Conservation (phyloP, 75 land plant genomes). For the Cupressus sempervirens region DNA sequence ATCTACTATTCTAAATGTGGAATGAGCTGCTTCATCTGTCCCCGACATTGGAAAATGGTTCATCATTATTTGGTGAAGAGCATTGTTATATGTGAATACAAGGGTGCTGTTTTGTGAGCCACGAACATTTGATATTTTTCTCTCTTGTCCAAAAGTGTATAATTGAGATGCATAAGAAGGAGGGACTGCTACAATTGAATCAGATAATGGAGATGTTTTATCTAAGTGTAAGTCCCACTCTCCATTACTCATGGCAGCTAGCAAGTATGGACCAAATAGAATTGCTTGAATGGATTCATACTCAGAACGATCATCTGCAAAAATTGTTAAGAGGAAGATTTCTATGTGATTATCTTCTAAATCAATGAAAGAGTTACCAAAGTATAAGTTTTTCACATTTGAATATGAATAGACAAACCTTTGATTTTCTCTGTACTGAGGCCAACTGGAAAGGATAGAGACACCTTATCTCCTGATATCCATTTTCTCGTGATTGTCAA, state of each 20-base stretch:
- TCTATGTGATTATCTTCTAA: background rate
- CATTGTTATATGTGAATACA: conserved; percentile 22
- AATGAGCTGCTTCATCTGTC: conserved; percentile 29
- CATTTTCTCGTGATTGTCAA: conserved; percentile 7
- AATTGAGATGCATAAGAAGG: conserved; percentile 28
- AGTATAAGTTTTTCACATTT: background rate
- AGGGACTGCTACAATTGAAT: conserved; percentile 45
- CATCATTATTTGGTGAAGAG: conserved; percentile 25
- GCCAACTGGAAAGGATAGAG: background rate
- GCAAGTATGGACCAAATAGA: conserved; percentile 77
- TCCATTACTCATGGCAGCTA: conserved; percentile 61
- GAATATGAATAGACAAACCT: background rate
- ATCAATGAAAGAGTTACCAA: background rate
- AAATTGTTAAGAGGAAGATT: background rate
- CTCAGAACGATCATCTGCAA: conserved; percentile 70
- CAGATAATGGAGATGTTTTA: conserved; percentile 12
- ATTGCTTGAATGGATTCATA: conserved; percentile 68
- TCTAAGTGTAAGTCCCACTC: conserved; percentile 45
- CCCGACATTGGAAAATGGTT: conserved; percentile 26
- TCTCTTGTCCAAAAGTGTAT: conserved; percentile 28
- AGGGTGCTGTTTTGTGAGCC: conserved; percentile 13
- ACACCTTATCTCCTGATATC: background rate
- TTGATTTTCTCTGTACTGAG: background rate
- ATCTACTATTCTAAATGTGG: conserved; percentile 51
- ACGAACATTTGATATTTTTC: background rate